Evolutionary conservation across 345 rosid genomes (phyloP).

Genomic region (Orychophragmus violaceus): DNA sequence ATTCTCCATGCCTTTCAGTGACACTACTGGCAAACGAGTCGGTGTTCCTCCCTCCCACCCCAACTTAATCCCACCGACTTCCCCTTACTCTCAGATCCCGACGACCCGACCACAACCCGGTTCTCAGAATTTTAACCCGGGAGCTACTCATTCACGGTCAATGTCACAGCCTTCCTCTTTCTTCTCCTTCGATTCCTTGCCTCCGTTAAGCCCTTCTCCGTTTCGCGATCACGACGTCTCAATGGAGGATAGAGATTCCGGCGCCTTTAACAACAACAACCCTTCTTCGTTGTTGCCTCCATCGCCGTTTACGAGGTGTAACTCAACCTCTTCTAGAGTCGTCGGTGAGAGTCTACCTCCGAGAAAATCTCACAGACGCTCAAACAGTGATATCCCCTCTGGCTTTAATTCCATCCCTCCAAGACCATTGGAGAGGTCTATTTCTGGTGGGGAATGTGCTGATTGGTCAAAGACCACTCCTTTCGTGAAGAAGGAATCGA

Average conservation of each 20-base stretch:
- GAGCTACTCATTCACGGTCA: slow-evolving; percentile 68
- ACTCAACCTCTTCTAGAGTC: slow-evolving; percentile 31
- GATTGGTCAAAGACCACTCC: slow-evolving; percentile 36
- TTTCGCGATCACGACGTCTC: slow-evolving; percentile 60
- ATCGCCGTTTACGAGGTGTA: slow-evolving; percentile 49
- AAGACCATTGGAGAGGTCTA: slow-evolving; percentile 40
- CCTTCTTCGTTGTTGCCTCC: slow-evolving; percentile 45
- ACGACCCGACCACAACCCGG: slow-evolving; percentile 44
- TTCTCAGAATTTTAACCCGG: slow-evolving; percentile 41
- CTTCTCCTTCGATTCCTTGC: slow-evolving; percentile 72
- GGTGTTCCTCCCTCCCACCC: slow-evolving; percentile 93
- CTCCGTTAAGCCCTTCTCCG: slow-evolving; percentile 73
- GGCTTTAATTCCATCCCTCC: slow-evolving; percentile 45
- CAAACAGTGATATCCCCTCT: slow-evolving; percentile 83
- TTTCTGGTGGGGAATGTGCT: slow-evolving; percentile 39
- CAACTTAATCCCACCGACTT: slow-evolving; percentile 74
- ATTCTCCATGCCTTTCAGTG: slow-evolving; percentile 42
- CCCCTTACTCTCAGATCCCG: slow-evolving; percentile 84
- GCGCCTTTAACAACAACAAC: slow-evolving; percentile 24
- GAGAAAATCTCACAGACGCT: slow-evolving; percentile 74
- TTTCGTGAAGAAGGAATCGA: slow-evolving; percentile 44
- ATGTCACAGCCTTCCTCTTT: slow-evolving; percentile 74
- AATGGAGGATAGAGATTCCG: no score
- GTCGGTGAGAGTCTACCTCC: slow-evolving; percentile 70
- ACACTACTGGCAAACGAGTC: slow-evolving; percentile 43